Evolutionary conservation across 352 stramenopile genomes (phyloP), one percentile per base, ranked within the genome.

Genomic region (Pythium biforme): DNA sequence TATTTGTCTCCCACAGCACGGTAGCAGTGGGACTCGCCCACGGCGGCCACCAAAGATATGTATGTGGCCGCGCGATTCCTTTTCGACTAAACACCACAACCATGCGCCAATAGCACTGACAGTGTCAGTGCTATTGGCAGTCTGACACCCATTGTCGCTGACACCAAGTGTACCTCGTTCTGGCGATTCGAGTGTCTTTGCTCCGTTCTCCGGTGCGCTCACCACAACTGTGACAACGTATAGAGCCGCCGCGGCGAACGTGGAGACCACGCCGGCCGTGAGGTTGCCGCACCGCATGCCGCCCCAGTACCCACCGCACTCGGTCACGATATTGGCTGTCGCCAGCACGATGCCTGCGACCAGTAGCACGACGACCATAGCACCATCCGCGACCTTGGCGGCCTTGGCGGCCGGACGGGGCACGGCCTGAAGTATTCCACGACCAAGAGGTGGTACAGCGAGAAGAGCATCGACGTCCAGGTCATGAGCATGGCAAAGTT

Each of bases 401-500:
- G 74, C 34, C 3, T 62, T 55, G 19, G 68, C 43, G 6, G 68
- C 41, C 11, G 64, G 68, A 22, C 70, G 72, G 39, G 57, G 62
- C 19, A 52, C 47, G 46, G 72, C 27, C 48, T 76, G 48, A 78
- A 62, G 20, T 78, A 43, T 46, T 88, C 72, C 20, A 88, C 68
- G 11, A 64, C 73, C 39, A 79, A 53, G 4, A 88, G 4, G 33
- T 71, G 66, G 68, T 73, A 86, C 49, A 88, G 64, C 12, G 55
- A 68, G 62, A 83, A 88, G 12, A 89, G 51, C 75, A 86, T 74
- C 6, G 70, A 51, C 0, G 77, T 81, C 61, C 86, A 88, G 25
- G 72, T 66, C 70, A 82, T 76, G 27, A 89, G 66, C 47, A 85
- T 72, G 26, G 69, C 69, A 54, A 89, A 89, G 1, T 68, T 81